These are phyloP conservation scores for Stagonosporopsis vannaccii DNA, from an alignment of 2,329 filamentous ascomycete species.

Conservation along the genomic window DNA sequence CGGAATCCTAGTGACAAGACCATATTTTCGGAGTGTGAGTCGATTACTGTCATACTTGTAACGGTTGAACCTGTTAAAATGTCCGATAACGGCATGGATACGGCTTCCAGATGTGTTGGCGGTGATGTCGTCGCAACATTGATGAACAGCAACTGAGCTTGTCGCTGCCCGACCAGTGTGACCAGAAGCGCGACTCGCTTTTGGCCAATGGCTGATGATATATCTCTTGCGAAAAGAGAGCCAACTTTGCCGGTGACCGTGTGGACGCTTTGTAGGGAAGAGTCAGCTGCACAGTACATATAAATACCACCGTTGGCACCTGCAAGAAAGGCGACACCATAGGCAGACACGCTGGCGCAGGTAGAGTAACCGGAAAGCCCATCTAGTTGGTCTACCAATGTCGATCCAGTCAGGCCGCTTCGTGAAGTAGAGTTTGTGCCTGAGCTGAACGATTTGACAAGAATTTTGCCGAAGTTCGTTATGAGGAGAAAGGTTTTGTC, in stretches of 20 bases:
- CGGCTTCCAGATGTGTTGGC: not conserved
- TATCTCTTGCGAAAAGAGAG: conserved; percentile 44
- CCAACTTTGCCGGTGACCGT: conserved; percentile 50
- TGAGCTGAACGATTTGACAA: conserved; percentile 48
- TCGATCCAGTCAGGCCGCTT: conserved; percentile 26
- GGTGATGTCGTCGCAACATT: conserved; percentile 2
- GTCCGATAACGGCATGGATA: conserved; percentile 20
- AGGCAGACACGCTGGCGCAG: conserved; percentile 47
- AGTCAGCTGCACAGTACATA: conserved; percentile 37
- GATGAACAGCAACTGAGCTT: conserved; percentile 43
- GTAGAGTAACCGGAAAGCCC: conserved; percentile 59
- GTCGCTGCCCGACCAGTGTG: conserved; percentile 47
- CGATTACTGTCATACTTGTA: conserved; percentile 57
- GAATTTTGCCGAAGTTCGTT: conserved; percentile 64
- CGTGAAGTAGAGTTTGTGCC: not conserved
- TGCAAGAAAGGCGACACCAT: conserved; percentile 55
- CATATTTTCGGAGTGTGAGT: conserved; percentile 11
- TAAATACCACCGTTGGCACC: conserved; percentile 55
- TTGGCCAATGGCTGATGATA: not conserved
- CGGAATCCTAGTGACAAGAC: conserved; percentile 64
- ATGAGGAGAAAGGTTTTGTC: conserved; percentile 64
- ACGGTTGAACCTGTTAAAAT: conserved; percentile 58
- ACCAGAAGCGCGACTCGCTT: conserved; percentile 45
- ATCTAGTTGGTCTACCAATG: conserved; percentile 40
- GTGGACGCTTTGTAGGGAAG: conserved; percentile 34